Base-by-base conservation (phyloP, 148 eudicot genomes). In the Diospyros lotus region DNA sequence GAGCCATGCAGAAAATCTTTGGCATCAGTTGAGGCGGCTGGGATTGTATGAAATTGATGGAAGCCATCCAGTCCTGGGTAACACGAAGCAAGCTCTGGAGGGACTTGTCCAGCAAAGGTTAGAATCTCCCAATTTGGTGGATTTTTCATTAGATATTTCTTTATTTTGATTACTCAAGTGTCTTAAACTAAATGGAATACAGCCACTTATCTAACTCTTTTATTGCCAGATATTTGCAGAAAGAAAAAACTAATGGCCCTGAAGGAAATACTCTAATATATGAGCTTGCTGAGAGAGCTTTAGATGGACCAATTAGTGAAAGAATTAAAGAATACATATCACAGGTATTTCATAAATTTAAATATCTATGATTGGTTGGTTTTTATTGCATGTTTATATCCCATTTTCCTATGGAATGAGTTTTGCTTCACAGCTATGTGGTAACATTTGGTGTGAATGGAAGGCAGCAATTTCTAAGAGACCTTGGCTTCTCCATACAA, bases 231-330 rank as follows among this genome's bases (percentile, higher is more conserved):
- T 95, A 85, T 78, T 80, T 95, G 83, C 98, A 92, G 79, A 95
- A 93, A 83, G 96, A 92, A 53, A 95, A 92, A 82, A 84, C 86
- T 54, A 86, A 80, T 67, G 93, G 97, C 5, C 96, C 97, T n/a
- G 99, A 95, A 84, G 99, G 97, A 58, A 90, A 73, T 65, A 80
- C 82, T 68, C 15, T 89, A 39, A 53, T 84, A 79, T 95, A 87
- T 86, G 99, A 90, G 86, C 94, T 95, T 60, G 99, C 97, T 71
- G 99, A 95, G 84, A 88, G 97, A 86, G 87, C 97, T 66, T 81
- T 89, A 69, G 92, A 89, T 83, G 91, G 71, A 79, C 80, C 90
- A 72, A 72, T 88, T 80, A 72, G 63, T 80, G 88, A 83, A 77
- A 83, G 80, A 79, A 73, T 95, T 58, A 90, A 92, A 76, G 91